Percentiles rank a stretch among this genome's conserved stretches.
Conservation (phyloP, 108 stramenopile genomes). For the Nitzschia sp. region DNA sequence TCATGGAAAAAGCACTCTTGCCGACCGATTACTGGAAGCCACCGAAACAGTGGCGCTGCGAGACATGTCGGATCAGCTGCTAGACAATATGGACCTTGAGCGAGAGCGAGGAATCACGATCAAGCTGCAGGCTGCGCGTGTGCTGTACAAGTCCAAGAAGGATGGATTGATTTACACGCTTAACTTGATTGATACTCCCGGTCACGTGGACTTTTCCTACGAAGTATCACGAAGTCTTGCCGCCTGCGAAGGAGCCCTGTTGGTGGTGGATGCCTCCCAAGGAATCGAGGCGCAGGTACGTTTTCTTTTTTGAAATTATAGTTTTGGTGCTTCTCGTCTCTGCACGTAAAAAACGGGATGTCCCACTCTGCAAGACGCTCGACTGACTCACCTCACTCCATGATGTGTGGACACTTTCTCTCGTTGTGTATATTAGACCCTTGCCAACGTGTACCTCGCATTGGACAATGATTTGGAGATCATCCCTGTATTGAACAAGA, state of each 20-base stretch:
- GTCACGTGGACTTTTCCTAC: constrained; percentile 97
- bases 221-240: constrained; percentile 97
- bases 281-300: constrained; percentile 98
- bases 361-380: no score
- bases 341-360: no score
- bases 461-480: constrained; percentile 97
- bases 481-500: constrained; percentile 98
- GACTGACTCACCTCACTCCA: neutral
- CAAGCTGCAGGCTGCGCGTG: constrained; percentile 96
- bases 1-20: constrained; percentile 95
- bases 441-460: constrained; percentile 97
- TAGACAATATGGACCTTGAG: constrained; percentile 98
- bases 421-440: constrained; percentile 51
- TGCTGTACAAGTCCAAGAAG: constrained; percentile 77
- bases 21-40: constrained; percentile 93
- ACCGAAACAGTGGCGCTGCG: constrained; percentile 84
- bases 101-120: constrained; percentile 99
- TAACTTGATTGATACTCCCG: constrained; percentile 78
- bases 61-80: constrained; percentile 92
- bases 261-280: constrained; percentile 98
- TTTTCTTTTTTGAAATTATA: constrained; percentile 4
- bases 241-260: constrained; percentile 98
- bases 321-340: neutral
- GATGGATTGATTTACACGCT: constrained; percentile 86
- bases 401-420: neutral